A percentile compares a stretch with the other conserved stretches of the same genome.
These are phyloP conservation scores for Apiospora aurea DNA, from an alignment of 2,329 filamentous ascomycete genomes.

Conservation along the genomic window DNA sequence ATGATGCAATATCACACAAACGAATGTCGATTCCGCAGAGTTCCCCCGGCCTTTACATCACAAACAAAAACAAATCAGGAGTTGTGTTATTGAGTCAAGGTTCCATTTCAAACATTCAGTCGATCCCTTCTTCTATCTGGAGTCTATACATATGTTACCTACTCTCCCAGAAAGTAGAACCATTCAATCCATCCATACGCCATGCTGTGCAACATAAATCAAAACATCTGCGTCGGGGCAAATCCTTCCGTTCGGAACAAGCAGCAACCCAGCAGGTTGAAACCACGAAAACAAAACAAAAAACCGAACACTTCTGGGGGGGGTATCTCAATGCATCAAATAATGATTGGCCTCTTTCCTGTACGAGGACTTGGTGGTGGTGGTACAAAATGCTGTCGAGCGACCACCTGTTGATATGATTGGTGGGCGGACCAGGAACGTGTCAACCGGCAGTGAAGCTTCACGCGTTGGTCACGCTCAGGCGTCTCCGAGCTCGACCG, in stretches of 20 bases:
- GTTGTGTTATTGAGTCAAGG: neutral
- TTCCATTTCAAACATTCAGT: neutral
- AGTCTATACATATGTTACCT: neutral
- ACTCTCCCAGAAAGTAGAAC: neutral
- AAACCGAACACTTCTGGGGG: neutral
- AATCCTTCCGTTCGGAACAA: neutral
- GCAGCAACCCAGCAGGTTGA: neutral
- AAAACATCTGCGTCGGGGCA: neutral
- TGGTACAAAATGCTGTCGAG: neutral
- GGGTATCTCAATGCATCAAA: conserved; percentile 18
- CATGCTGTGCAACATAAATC: neutral
- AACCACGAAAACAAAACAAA: neutral
- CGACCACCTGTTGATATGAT: neutral
- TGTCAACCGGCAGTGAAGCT: neutral
- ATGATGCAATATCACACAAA: too few relatives aligned
- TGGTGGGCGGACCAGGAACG: neutral
- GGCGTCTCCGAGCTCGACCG: conserved; percentile 40
- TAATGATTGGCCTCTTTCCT: conserved; percentile 8
- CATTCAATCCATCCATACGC: neutral
- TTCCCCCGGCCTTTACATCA: neutral
- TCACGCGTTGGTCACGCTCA: conserved; percentile 24
- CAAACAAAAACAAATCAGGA: neutral
- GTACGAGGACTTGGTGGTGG: conserved; percentile 8
- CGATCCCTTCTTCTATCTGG: neutral
- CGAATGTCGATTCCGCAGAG: too few relatives aligned